phyloP scores from a whole-genome alignment of 2,329 filamentous ascomycete genomes.

The Orbilia brochopaga region DNA sequence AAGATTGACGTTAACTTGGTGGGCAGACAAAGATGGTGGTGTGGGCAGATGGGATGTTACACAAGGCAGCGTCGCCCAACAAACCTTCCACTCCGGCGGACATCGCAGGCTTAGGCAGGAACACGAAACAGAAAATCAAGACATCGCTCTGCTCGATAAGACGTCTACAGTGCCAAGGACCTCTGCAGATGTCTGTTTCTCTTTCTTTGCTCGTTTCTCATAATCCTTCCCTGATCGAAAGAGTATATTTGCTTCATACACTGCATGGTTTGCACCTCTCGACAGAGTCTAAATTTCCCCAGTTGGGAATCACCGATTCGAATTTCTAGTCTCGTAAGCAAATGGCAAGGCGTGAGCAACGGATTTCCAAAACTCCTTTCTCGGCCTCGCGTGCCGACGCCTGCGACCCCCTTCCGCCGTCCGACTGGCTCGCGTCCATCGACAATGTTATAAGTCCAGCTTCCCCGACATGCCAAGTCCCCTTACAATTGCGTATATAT shows the following conservation, averaged over 20 bases:
- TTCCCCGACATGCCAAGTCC: neutral
- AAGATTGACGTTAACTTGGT: neutral
- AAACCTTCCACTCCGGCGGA: neutral
- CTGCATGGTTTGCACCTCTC: conserved; percentile 7
- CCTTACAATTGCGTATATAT: conserved; percentile 1
- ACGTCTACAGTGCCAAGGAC: conserved; percentile 1
- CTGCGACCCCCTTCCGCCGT: neutral
- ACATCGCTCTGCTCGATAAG: neutral
- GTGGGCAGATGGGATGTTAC: neutral
- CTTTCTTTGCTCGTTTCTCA: neutral
- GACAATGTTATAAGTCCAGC: neutral
- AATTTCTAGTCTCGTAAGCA: conserved; percentile 8
- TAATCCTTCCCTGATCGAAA: conserved; percentile 2
- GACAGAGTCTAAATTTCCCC: neutral
- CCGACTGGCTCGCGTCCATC: neutral
- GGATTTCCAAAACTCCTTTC: neutral
- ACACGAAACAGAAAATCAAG: neutral
- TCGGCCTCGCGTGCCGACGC: conserved; percentile 2
- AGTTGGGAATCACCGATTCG: conserved; percentile 5
- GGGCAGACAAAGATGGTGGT: too few relatives aligned
- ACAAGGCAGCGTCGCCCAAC: neutral
- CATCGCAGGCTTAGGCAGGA: neutral
- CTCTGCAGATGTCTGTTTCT: neutral
- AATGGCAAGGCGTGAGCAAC: neutral
- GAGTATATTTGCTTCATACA: conserved; percentile 1